A percentile compares a stretch with the other conserved stretches of the same genome.
These are phyloP conservation scores for Calonectria naviculata DNA, from an alignment of 2,329 filamentous ascomycete species.

Conservation along the genomic window DNA sequence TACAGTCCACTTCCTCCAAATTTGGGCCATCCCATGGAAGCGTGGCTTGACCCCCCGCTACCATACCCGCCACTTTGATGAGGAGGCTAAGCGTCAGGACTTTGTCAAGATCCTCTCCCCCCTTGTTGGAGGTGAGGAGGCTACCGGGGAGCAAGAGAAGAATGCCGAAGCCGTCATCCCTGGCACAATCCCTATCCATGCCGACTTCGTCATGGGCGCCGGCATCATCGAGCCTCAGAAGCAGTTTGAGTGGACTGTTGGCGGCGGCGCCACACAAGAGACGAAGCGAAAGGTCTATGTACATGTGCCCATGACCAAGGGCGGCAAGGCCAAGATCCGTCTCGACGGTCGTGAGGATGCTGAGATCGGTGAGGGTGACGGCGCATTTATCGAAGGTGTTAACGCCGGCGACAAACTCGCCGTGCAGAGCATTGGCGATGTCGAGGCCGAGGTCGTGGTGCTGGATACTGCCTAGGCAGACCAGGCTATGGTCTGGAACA, in stretches of 20 bases:
- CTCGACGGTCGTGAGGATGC: conserved; percentile 74
- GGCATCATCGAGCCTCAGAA: conserved; percentile 75
- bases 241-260: conserved; percentile 78
- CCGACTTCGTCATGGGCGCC: conserved; percentile 86
- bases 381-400: conserved; percentile 77
- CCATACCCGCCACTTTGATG: conserved; percentile 78
- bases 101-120: conserved; percentile 83
- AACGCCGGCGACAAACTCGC: conserved; percentile 72
- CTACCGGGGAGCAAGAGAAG: conserved; percentile 71
- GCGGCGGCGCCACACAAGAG: conserved; percentile 63
- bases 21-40: conserved; percentile 87
- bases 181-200: conserved; percentile 82
- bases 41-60: conserved; percentile 79
- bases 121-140: conserved; percentile 73
- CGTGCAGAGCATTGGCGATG: conserved; percentile 76
- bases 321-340: conserved; percentile 77
- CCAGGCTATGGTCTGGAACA: not conserved
- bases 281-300: conserved; percentile 79
- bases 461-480: conserved; percentile 68
- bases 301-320: conserved; percentile 84
- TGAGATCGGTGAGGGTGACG: conserved; percentile 79
- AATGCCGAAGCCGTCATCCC: conserved; percentile 70
- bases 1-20: conserved; percentile 87
- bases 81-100: conserved; percentile 76
- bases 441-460: conserved; percentile 75